Percentiles rank a stretch among this genome's conserved stretches.
These are phyloP conservation scores for Saturnispora ahearnii DNA, from an alignment of 805 yeast species.

Conservation along the genomic window DNA sequence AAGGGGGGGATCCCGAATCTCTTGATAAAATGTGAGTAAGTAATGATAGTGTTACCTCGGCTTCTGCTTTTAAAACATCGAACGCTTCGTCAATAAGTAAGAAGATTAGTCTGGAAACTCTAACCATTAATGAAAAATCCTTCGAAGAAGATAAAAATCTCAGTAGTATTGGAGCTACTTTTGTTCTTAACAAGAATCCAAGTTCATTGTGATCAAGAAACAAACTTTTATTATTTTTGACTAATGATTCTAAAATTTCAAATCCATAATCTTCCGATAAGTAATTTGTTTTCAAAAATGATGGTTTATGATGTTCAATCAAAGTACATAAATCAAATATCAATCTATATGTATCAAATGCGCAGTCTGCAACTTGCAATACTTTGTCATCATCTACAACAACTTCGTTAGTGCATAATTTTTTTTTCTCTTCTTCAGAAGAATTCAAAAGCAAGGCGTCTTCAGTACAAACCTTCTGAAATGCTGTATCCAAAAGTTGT, in stretches of 20 bases:
- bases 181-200: conserved; percentile 52
- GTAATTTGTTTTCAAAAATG: conserved; percentile 41
- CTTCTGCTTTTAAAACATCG: conserved; percentile 56
- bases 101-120: conserved; percentile 65
- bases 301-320: conserved; percentile 49
- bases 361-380: conserved; percentile 39
- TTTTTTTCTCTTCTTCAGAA: conserved; percentile 25
- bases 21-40: conserved; percentile 62
- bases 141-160: conserved; percentile 49
- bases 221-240: conserved; percentile 50
- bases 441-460: conserved; percentile 22
- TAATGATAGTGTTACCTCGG: conserved; percentile 71
- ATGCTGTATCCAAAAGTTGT: conserved; percentile 70
- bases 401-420: conserved; percentile 26
- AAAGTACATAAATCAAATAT: conserved; percentile 66
- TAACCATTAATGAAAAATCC: conserved; percentile 60
- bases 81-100: conserved; percentile 57
- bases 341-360: conserved; percentile 62
- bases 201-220: conserved; percentile 58
- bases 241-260: conserved; percentile 73
- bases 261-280: conserved; percentile 61
- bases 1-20: conserved; percentile 44
- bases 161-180: conserved; percentile 68
- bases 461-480: conserved; percentile 51
- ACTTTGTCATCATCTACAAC: conserved; percentile 37